Base-by-base conservation (phyloP, 257 asterid species). In the Solanum sejunctum region DNA sequence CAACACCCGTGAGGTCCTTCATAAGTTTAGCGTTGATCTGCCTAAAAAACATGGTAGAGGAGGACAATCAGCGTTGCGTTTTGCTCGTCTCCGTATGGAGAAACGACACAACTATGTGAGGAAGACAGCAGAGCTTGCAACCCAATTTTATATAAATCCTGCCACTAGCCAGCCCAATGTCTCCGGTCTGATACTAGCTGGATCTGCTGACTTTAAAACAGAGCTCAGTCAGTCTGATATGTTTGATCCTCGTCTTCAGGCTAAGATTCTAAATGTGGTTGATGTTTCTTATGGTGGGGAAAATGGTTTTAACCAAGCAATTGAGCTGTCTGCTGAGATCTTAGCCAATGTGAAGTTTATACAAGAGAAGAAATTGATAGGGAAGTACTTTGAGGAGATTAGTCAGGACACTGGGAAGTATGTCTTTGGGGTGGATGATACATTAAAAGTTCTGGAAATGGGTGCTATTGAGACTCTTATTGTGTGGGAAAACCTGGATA, bases 11-110 rank as follows among this genome's bases (percentile, higher is more conserved):
- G 86, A 84, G 77, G 86, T 84, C 54, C 86, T 84, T 75, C 86
- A 84, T 67, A 84, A 84, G 13, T 84, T 84, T 45, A 52, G 75
- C 11, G 86, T 84, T 12, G 86, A 84, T 67, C 77, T 84, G 67
- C 86, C 86, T 12, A 84, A 84, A 54, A 84, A 84, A n/a, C 86
- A 84, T 3, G 86, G 86, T 58, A 84, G 86, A 75, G 86, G 86
- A 75, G 86, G 86, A 39, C 86, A 84, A 61, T 84, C 86, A 23
- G 86, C 86, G 61, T 63, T 84, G 69, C 83, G 86, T 32, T 84
- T 84, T 28, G 86, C 86, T 21, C 86, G 86, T 84, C 78, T 84
- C 52, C 78, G 86, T 10, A 84, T 84, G 86, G 86, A 84, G 80
- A 84, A 84, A 36, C 86, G 86, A 49, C 86, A 84, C 36, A 84